These are phyloP conservation scores for Lipomyces orientalis DNA, from an alignment of 805 yeast genomes.

Conservation along the genomic window DNA sequence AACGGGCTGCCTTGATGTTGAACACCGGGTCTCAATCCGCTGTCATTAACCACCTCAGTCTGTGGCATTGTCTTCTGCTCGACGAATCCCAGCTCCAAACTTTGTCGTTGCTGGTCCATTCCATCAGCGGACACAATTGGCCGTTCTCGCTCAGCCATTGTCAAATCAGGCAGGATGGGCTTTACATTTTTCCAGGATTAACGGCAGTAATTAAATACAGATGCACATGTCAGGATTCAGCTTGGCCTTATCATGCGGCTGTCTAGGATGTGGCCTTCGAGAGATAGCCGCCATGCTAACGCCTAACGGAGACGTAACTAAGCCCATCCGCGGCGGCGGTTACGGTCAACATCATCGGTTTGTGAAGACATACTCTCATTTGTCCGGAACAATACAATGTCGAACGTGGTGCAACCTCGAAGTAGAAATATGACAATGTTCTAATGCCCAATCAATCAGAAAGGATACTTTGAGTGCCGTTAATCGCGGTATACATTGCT, in stretches of 20 bases:
- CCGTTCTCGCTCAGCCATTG: neutral
- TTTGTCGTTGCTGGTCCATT: neutral
- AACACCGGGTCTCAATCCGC: neutral
- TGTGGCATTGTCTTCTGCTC: neutral
- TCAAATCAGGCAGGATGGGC: neutral
- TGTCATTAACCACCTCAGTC: neutral
- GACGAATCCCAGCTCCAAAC: neutral
- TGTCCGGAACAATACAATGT: neutral
- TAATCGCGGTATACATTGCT: neutral
- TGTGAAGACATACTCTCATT: neutral
- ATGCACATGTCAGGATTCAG: conserved; percentile 4
- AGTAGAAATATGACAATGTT: neutral
- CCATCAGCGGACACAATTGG: neutral
- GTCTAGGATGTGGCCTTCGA: neutral
- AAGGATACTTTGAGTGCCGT: neutral
- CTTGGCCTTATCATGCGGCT: neutral
- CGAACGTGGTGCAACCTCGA: neutral
- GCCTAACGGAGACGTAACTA: neutral
- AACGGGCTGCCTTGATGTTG: neutral
- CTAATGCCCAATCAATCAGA: neutral
- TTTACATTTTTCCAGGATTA: neutral
- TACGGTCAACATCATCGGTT: neutral
- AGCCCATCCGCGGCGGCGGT: neutral
- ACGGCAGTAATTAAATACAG: neutral
- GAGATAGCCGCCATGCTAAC: neutral